Evolutionary conservation across 78 protist genomes (phyloP).

Genomic region (Dictyostelium capitatum): DNA sequence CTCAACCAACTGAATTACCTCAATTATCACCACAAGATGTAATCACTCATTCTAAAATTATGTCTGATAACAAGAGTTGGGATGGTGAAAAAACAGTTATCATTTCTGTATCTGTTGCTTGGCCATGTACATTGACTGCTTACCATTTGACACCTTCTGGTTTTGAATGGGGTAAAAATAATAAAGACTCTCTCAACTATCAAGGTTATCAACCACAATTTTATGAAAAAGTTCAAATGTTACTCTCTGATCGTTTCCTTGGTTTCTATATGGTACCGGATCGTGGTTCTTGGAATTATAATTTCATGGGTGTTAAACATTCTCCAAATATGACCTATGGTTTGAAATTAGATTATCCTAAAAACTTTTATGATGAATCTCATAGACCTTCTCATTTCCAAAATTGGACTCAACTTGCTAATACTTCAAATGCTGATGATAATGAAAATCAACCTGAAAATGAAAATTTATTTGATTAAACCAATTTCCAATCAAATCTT

Average conservation of each 20-base stretch:
- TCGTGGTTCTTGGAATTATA: constrained; percentile 98
- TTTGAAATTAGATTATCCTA: constrained; percentile 96
- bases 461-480: constrained; percentile 70
- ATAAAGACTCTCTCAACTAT: constrained; percentile 91
- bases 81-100: constrained; percentile 93
- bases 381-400: constrained; percentile 98
- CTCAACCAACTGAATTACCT: constrained; percentile 98
- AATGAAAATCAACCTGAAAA: constrained; percentile 24
- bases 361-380: constrained; percentile 96
- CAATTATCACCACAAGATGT: constrained; percentile 98
- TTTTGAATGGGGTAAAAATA: constrained; percentile 97
- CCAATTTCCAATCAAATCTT: background rate
- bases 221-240: constrained; percentile 97
- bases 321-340: constrained; percentile 94
- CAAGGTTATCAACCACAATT: constrained; percentile 94
- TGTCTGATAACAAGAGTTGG: constrained; percentile 95
- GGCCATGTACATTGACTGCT: constrained; percentile 96
- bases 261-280: constrained; percentile 99
- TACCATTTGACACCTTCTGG: constrained; percentile 97
- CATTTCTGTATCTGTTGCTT: constrained; percentile 93
- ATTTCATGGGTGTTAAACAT: constrained; percentile 97
- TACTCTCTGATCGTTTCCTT: constrained; percentile 95
- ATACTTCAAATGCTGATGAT: constrained; percentile 16
- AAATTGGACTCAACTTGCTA: constrained; percentile 66
- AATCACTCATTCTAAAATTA: constrained; percentile 91